These are phyloP conservation scores for Saccharomyces eubayanus DNA, from an alignment of 805 yeast genomes.

Conservation along the genomic window DNA sequence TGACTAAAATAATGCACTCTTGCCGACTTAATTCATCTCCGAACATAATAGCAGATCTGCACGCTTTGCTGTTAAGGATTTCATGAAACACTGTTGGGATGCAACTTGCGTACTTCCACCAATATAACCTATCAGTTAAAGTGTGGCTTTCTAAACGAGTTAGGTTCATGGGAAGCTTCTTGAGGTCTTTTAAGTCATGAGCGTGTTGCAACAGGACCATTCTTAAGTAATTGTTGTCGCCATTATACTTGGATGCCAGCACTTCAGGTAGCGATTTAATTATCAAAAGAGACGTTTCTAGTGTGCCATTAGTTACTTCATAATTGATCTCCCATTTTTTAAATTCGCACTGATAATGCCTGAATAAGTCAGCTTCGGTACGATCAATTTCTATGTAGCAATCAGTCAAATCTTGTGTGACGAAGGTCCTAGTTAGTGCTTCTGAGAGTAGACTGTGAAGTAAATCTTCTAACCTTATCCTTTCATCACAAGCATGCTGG, in stretches of 20 bases:
- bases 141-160: not conserved
- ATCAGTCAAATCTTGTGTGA: slow-evolving; percentile 6
- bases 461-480: slow-evolving; percentile 51
- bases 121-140: slow-evolving; percentile 9
- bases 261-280: slow-evolving; percentile 41
- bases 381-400: slow-evolving; percentile 15
- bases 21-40: slow-evolving; percentile 42
- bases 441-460: slow-evolving; percentile 33
- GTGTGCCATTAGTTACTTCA: not conserved
- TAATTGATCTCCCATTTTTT: slow-evolving; percentile 40
- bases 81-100: slow-evolving; percentile 48
- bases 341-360: slow-evolving; percentile 26
- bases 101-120: slow-evolving; percentile 35
- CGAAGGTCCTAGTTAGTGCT: slow-evolving; percentile 19
- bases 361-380: slow-evolving; percentile 31
- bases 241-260: slow-evolving; percentile 30
- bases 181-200: slow-evolving; percentile 34
- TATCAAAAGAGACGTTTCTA: slow-evolving; percentile 5
- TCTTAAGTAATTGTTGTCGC: slow-evolving; percentile 28
- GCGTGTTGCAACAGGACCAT: slow-evolving; percentile 38
- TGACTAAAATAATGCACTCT: slow-evolving; percentile 41
- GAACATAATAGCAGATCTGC: slow-evolving; percentile 63
- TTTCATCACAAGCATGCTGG: slow-evolving; percentile 82
- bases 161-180: slow-evolving; percentile 13
- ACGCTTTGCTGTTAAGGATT: slow-evolving; percentile 51